Percentiles rank a stretch among this genome's conserved stretches.
Conservation (phyloP, 2,329 filamentous ascomycete species). For the Coniosporium tulheliwenetii region DNA sequence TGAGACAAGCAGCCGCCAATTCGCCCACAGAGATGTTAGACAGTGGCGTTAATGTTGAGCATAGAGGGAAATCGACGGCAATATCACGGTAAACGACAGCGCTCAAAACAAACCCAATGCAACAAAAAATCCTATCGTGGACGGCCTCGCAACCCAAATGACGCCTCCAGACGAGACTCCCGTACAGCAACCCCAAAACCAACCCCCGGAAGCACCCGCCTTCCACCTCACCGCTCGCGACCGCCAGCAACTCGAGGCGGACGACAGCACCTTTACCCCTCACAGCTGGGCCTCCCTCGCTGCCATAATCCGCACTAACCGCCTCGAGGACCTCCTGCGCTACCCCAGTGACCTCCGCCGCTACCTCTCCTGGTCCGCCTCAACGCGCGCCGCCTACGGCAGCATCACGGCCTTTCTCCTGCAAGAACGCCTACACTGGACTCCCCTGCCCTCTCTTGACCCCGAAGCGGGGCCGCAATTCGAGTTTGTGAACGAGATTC, state of each 20-base stretch:
- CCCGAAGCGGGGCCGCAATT: constrained; percentile 18
- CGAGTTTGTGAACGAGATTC: constrained; percentile 26
- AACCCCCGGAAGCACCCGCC: constrained; percentile 8
- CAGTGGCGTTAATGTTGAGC: no score
- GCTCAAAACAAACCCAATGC: no score
- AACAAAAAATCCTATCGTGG: no score
- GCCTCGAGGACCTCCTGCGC: constrained; percentile 40
- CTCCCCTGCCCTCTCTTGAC: constrained; percentile 10
- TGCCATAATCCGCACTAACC: constrained; percentile 25
- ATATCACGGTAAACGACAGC: no score
- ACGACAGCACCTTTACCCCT: constrained; percentile 30
- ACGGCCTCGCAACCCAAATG: constrained; percentile 29
- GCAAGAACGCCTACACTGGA: constrained; percentile 38
- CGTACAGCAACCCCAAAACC: no score
- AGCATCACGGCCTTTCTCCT: constrained; percentile 42
- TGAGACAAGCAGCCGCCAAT: no score
- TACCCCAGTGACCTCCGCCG: constrained; percentile 41
- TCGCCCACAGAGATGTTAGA: no score
- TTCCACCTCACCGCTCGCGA: constrained; percentile 36
- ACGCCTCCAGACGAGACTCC: constrained; percentile 2
- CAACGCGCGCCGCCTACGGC: constrained; percentile 39
- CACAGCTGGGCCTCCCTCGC: constrained; percentile 1
- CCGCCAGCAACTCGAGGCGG: constrained; percentile 22
- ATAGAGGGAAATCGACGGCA: no score
- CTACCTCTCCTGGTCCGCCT: constrained; percentile 43